phyloP scores from a whole-genome alignment of 2,329 filamentous ascomycete species.

The Pseudocercospora musae region DNA sequence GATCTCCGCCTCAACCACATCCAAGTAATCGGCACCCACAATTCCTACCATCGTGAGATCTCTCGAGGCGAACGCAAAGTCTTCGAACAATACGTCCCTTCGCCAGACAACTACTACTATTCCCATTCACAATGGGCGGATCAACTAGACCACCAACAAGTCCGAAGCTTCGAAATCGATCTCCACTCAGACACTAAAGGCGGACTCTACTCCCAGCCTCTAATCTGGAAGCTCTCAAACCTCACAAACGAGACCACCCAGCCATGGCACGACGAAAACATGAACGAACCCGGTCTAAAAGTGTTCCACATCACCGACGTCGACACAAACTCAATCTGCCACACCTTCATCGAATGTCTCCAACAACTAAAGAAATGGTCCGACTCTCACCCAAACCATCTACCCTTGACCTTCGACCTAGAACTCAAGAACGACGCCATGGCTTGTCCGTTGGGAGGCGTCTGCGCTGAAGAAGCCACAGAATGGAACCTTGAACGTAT shows the following conservation, averaged over 20 bases:
- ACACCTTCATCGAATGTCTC: constrained; percentile 48
- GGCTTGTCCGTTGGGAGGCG: constrained; percentile 34
- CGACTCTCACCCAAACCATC: constrained; percentile 41
- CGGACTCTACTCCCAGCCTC: constrained; percentile 47
- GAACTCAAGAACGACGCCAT: constrained; percentile 48
- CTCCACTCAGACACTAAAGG: constrained; percentile 49
- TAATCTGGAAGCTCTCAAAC: constrained; percentile 43
- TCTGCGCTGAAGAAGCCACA: constrained; percentile 41
- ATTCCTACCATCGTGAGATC: constrained; percentile 51
- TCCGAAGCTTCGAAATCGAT: constrained; percentile 51
- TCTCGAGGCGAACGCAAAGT: constrained; percentile 41
- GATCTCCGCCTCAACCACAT: constrained; percentile 51
- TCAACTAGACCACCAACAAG: constrained; percentile 46
- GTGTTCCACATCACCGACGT: constrained; percentile 52
- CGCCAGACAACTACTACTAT: constrained; percentile 47
- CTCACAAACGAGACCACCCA: constrained; percentile 33
- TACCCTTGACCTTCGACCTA: constrained; percentile 50
- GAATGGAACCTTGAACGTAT: constrained; percentile 46
- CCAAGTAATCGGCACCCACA: constrained; percentile 52
- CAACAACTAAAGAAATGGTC: constrained; percentile 46
- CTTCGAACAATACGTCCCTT: constrained; percentile 40
- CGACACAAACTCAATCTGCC: constrained; percentile 47
- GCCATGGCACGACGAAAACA: constrained; percentile 40
- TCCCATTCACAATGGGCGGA: constrained; percentile 46
- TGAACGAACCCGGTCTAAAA: constrained; percentile 46